Percentiles rank a stretch among this genome's conserved stretches.
Evolutionary conservation across 306 rosid genomes (phyloP).

Genomic region (Hippophae tibetana): DNA sequence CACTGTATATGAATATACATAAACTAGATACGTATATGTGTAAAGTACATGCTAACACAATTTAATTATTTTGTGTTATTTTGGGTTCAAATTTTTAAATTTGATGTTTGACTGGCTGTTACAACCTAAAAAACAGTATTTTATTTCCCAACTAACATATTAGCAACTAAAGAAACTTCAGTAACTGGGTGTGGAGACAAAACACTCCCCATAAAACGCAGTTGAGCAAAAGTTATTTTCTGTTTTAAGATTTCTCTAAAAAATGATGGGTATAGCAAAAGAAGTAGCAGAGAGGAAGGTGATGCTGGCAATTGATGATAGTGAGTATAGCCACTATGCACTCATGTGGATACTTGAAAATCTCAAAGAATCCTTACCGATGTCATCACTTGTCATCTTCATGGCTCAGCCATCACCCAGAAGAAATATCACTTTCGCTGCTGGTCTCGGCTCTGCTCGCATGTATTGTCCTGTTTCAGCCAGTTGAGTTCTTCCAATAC

Average conservation of each 20-base stretch:
- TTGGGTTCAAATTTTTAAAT: too few species aligned
- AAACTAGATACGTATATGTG: too few species aligned
- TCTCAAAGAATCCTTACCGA: conserved; percentile 32
- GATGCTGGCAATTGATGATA: conserved; percentile 51
- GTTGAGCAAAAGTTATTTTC: neutral
- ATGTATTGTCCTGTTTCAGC: conserved; percentile 21
- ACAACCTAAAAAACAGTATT: neutral
- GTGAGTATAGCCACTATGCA: conserved; percentile 32
- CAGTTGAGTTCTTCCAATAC: conserved; percentile 26
- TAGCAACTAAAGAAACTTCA: neutral
- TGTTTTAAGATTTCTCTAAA: neutral
- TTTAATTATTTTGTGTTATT: too few species aligned
- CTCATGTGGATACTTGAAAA: conserved; percentile 41
- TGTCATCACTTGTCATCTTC: conserved; percentile 26
- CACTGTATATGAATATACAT: too few species aligned
- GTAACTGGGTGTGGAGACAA: neutral
- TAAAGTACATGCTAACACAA: too few species aligned
- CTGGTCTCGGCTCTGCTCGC: conserved; percentile 36
- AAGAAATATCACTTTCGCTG: conserved; percentile 20
- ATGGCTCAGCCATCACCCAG: conserved; percentile 32
- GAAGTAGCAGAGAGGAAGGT: conserved; percentile 25
- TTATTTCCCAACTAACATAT: conserved; percentile 17
- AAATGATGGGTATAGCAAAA: conserved; percentile 10
- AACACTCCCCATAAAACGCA: neutral
- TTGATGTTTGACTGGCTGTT: conserved; percentile 25